Percentiles rank a stretch among this genome's conserved stretches.
These are phyloP conservation scores for Lactifluus rugatus DNA, from an alignment of 768 basidiomycete species.

Conservation along the genomic window DNA sequence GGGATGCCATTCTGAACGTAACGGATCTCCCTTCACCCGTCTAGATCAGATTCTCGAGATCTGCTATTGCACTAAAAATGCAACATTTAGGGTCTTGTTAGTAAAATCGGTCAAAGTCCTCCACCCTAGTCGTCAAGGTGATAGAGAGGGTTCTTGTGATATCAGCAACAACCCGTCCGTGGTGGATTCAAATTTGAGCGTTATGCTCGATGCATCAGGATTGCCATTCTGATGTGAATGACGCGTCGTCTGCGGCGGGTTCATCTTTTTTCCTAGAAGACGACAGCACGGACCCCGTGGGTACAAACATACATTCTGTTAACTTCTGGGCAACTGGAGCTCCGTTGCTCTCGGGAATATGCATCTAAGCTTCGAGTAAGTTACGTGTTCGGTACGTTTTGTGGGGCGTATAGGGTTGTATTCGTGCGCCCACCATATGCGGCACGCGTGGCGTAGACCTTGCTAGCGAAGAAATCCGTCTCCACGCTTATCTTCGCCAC, in stretches of 20 bases:
- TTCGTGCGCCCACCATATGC: too few species aligned
- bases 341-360: neutral
- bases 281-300: neutral
- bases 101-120: too few species aligned
- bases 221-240: neutral
- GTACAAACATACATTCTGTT: neutral
- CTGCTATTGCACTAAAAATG: too few species aligned
- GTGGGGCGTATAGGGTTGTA: too few species aligned
- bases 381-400: too few species aligned
- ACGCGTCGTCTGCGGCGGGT: neutral
- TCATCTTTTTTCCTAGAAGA: neutral
- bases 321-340: neutral
- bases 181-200: neutral
- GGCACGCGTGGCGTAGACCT: too few species aligned
- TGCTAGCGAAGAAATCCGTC: too few species aligned
- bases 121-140: conserved; percentile 7
- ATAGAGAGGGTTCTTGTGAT: neutral
- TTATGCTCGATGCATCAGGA: neutral
- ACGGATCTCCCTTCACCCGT: too few species aligned
- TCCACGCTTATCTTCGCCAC: too few species aligned
- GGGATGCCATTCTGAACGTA: too few species aligned
- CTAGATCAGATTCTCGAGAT: too few species aligned
- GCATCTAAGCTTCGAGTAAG: neutral
- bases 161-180: neutral
- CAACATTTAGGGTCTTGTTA: too few species aligned